Conservation (phyloP, 441 rosid genomes). For the Populus hybrid region DNA sequence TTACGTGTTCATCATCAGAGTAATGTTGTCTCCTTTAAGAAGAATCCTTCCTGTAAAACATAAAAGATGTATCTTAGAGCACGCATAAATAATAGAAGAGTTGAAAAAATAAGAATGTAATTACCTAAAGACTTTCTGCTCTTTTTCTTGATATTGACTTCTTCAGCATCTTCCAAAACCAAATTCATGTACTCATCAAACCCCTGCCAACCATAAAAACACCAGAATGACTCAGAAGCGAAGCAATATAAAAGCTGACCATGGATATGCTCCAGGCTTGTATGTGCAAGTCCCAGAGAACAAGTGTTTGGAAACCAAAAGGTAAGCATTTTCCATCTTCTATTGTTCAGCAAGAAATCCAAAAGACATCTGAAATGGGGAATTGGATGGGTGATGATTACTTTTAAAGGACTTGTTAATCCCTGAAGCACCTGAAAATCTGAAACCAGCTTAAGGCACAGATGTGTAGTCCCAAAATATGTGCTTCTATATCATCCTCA, state of each 20-base stretch:
- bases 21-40: conserved; percentile 87
- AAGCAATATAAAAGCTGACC: not conserved
- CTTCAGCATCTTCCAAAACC: conserved; percentile 91
- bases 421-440: no score
- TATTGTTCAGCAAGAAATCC: not conserved
- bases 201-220: conserved; percentile 44
- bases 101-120: not conserved
- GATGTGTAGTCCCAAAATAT: no score
- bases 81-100: not conserved
- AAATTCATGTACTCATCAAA: conserved; percentile 96
- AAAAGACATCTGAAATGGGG: not conserved
- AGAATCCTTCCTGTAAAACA: conserved; percentile 70
- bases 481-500: no score
- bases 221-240: not conserved
- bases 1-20: conserved; percentile 90
- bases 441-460: no score
- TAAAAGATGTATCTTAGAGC: conserved; percentile 7
- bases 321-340: not conserved
- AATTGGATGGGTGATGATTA: no score
- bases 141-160: conserved; percentile 80
- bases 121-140: conserved; percentile 75
- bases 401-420: no score
- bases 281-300: not conserved
- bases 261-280: not conserved
- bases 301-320: not conserved